A percentile compares a stretch with the other conserved stretches of the same genome.
These are phyloP conservation scores for Venturia pyrina DNA, from an alignment of 2,329 filamentous ascomycete genomes.

Conservation along the genomic window DNA sequence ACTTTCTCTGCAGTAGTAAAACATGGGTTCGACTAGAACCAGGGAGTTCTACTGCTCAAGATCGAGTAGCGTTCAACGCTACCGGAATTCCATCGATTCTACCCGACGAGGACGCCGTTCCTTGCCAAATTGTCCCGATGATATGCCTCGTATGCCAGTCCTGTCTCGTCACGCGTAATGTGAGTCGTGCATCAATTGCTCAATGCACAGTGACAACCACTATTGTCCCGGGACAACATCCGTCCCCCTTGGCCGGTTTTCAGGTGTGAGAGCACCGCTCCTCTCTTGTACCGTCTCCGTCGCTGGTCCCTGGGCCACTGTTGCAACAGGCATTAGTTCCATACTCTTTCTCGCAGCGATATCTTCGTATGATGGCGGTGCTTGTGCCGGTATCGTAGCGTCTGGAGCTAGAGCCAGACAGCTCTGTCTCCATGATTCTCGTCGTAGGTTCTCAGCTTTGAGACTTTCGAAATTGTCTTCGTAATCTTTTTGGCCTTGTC, in stretches of 20 bases:
- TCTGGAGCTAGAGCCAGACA: neutral
- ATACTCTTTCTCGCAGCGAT: neutral
- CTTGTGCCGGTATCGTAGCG: neutral
- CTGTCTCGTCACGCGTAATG: neutral
- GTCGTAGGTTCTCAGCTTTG: slow-evolving; percentile 14
- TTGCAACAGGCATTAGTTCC: neutral
- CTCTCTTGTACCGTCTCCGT: neutral
- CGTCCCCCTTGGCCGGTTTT: neutral
- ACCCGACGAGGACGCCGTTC: neutral
- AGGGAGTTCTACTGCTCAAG: too few species aligned
- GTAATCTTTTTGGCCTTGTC: slow-evolving; percentile 14
- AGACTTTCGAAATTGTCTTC: slow-evolving; percentile 14
- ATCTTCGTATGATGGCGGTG: neutral
- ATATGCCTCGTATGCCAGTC: neutral
- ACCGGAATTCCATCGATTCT: neutral
- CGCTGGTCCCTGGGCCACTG: neutral
- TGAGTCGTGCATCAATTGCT: neutral
- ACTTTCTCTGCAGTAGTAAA: too few species aligned
- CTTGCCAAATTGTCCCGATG: neutral
- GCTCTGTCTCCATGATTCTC: slow-evolving; percentile 12
- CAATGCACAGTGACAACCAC: neutral
- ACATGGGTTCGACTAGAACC: too few species aligned
- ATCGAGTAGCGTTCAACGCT: too few species aligned
- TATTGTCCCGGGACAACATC: neutral
- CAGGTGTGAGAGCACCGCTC: neutral